Base-by-base conservation (phyloP, 371 early-diverging fungal genomes). In the Mortierella sp. region DNA sequence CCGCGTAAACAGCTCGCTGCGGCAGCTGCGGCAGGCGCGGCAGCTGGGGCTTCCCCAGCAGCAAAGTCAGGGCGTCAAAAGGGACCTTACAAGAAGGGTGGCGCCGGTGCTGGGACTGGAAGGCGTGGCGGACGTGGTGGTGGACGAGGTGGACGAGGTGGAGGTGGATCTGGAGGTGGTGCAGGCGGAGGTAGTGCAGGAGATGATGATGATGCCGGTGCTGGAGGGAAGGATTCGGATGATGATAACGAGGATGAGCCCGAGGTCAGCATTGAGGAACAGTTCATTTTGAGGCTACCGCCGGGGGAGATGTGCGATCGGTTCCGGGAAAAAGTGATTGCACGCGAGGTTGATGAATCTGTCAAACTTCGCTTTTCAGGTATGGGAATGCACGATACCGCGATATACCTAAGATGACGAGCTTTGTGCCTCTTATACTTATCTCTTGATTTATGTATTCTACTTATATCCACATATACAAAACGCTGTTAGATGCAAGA, bases 201-300 rank as follows among this genome's bases (percentile, higher is more conserved):
- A 39, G 64, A 54, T 49, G 71, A 55, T 24, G 63, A 63, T 39
- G 55, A 30, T 3, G 57, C 42, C 9, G 70, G 8, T 1, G 56
- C 21, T 1, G 53, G 50, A 24, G 59, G 64, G 19, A 69, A 63
- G 37, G 72, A 72, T 24, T 58, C 73, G 17, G 70, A 56, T 12
- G 79, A 72, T n/a, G 83, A 82, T 24, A 84, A 88, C 23, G 87
- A 86, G 37, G 91, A 90, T 27, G 90, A 89, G 27, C 86, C 85
- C 3, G 89, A 87, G 48, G 83, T 84, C 14, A 84, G 87, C 1
- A 81, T 85, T 54, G 94, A 94, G 65, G 92, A 93, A 54, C 93
- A 94, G 41, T 82, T 94, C 66, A 91, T 97, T 12, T 73, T 96
- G 34, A 84, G 96, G n/a, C 69, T 96, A 30, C 86, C 93, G 2